Base-by-base conservation (phyloP, 2,329 filamentous ascomycete species). In the Alternaria novae-zelandiae region DNA sequence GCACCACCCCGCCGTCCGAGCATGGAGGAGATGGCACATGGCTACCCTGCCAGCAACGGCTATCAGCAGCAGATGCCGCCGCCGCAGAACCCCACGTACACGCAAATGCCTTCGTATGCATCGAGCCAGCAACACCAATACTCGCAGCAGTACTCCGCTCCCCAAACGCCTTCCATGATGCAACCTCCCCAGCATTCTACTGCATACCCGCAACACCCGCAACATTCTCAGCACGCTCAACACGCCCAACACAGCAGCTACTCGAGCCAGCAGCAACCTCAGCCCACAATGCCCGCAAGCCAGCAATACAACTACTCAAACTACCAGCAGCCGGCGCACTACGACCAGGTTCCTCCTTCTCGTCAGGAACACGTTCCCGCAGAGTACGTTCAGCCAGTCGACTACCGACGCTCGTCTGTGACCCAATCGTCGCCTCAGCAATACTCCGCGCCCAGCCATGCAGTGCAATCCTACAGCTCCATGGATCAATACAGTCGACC, bases 1-100 rank as follows among this genome's bases (percentile, higher is more conserved):
- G 74, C 70, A 71, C 69, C 75, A 50, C 78, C 70, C 72, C 82
- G 83, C 54, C 80, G 82, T 51, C 77, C 81, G 15, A 84, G 83
- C 36, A 77, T 81, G 67, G 82, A 84, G 50, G 82, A 84, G 5
- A 79, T 83, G 74, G 73, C 74, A 36, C 80, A 81, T 60, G 63
- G 65, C 13, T 84, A 83, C 66, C 78, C 79, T 47, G 47, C 76
- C 15, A 70, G 69, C 64, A 74, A 72, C 28, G 72, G 65, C 61
- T 82, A 79, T 69, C 77, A 76, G 61, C 77, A 76, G 62, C 77
- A 70, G 70, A 83, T 78, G 78, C 77, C 71, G 41, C 79, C 80
- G 21, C 82, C 82, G 6, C 82, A 80, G 28, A 79, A 74, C 58
- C 72, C 72, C 28, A 74, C 71, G 8, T 83, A 83, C 62, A 62